Evolutionary conservation across 129 eudicot species (phyloP), one percentile per base, ranked within the genome.

Genomic region (Daucus carota): DNA sequence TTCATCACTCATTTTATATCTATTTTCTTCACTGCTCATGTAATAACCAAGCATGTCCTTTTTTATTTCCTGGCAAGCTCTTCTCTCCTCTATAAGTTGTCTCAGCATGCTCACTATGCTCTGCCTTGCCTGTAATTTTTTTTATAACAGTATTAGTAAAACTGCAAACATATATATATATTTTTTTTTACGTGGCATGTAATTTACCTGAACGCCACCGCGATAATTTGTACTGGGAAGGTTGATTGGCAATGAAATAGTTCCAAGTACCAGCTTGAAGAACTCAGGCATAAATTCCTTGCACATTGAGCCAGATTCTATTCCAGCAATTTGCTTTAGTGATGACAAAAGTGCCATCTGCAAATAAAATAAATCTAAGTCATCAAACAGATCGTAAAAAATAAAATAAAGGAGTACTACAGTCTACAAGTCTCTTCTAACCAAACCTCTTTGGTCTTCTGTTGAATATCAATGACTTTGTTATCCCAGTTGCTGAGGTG

Each of bases 311-410:
- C 81, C 72, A 38, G 97, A 87, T 80, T 89, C 94, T 73, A 32
- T 67, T 52, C 99, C 96, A 52, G 87, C 96, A 34, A 95, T 85
- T 85, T 95, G 99, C 73, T 83, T 92, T 10, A 92, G 78, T 13
- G 99, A 85, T 28, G 99, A 95, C 32, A 89, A 82, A 73, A 95
- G 84, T 48, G 99, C 99, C 99, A 92, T 95, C 99, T 95, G 91
- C 17, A 73, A 12, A 62, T 38, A 44, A 40, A 32, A 73, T 22
- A 22, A 22, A 43, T 29, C 15, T 18, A 76, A 31, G 26, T 73
- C 41, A 68, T 33, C 76, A 69, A 74, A 74, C 76, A 74, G 44
- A n/a, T n/a, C n/a, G n/a, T 14, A 79, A 5, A 46, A 33, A 62
- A 8, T 0, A 70, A 3, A 40, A 26, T 2, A 20, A 57, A 32